These are phyloP conservation scores for Coprinopsis strossmayeri DNA, from an alignment of 768 basidiomycete species.

Conservation along the genomic window DNA sequence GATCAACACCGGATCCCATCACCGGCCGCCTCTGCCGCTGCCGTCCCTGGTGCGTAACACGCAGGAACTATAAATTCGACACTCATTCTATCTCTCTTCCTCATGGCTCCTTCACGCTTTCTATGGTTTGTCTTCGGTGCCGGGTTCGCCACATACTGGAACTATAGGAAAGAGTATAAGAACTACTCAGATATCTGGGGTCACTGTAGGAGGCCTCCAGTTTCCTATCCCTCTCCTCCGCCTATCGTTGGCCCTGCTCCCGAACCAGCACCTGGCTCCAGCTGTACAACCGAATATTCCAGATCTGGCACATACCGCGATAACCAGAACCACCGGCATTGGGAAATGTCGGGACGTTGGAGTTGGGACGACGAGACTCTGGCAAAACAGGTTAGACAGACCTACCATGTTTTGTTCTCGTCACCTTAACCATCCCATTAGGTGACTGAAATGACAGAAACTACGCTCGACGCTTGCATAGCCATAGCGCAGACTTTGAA, in stretches of 20 bases:
- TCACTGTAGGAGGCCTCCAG: constrained; percentile 17
- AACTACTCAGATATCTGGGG: constrained; percentile 16
- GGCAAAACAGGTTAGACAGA: neutral
- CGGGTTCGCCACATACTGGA: constrained; percentile 30
- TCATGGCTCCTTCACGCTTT: constrained; percentile 42
- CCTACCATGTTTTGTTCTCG: neutral
- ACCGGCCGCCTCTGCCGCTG: neutral
- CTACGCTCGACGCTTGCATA: constrained; percentile 57
- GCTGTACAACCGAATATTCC: too few species aligned
- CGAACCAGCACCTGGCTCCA: too few species aligned
- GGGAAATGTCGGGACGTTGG: neutral
- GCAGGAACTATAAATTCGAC: constrained; percentile 1
- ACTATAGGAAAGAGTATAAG: constrained; percentile 29
- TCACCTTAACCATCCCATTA: constrained; percentile 19
- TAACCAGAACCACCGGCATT: neutral
- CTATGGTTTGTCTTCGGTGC: constrained; percentile 69
- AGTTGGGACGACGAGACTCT: neutral
- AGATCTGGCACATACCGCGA: neutral
- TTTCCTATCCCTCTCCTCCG: neutral
- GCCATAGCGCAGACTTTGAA: constrained; percentile 53
- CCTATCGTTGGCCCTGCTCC: too few species aligned
- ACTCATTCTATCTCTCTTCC: too few species aligned
- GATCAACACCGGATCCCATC: neutral
- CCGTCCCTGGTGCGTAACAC: neutral
- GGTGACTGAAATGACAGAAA: constrained; percentile 63